Conservation (phyloP, 441 rosid genomes). For the Erodium chrysanthum region DNA sequence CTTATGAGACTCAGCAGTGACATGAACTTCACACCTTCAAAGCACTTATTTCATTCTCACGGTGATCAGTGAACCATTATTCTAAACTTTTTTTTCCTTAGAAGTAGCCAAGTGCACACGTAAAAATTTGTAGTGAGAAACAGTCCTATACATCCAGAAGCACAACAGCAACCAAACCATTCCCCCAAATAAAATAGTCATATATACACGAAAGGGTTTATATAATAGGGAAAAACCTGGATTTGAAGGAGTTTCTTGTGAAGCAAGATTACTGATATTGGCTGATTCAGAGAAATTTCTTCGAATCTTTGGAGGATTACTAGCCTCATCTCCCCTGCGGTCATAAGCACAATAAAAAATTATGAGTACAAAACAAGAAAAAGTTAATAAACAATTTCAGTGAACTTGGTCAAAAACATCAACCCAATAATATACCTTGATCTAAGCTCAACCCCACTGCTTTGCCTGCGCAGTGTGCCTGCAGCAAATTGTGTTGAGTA, state of each 20-base stretch:
- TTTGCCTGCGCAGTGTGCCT: slow-evolving; percentile 18
- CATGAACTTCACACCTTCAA: slow-evolving; percentile 2
- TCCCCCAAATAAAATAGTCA: background rate
- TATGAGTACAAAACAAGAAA: background rate
- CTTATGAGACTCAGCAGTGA: background rate
- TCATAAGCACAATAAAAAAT: slow-evolving; percentile 7
- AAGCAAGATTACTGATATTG: slow-evolving; percentile 15
- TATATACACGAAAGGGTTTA: background rate
- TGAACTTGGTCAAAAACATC: background rate
- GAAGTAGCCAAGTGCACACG: background rate
- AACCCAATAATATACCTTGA: slow-evolving; percentile 13
- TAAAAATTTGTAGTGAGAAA: background rate
- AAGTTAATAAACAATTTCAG: background rate
- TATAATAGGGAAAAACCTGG: slow-evolving; percentile 1
- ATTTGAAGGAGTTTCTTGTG: slow-evolving; percentile 8
- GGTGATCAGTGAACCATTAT: background rate
- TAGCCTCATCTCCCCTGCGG: slow-evolving; percentile 13
- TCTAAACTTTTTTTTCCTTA: background rate
- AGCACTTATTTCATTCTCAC: background rate
- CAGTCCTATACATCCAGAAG: slow-evolving; percentile 1
- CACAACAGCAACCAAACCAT: background rate
- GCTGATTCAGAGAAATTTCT: slow-evolving; percentile 19
- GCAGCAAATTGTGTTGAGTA: slow-evolving; percentile 4
- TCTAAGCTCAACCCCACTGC: slow-evolving; percentile 17
- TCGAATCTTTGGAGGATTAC: slow-evolving; percentile 16